Evolutionary conservation across 441 rosid species (phyloP).

Genomic region (Eutrema salsugineum): DNA sequence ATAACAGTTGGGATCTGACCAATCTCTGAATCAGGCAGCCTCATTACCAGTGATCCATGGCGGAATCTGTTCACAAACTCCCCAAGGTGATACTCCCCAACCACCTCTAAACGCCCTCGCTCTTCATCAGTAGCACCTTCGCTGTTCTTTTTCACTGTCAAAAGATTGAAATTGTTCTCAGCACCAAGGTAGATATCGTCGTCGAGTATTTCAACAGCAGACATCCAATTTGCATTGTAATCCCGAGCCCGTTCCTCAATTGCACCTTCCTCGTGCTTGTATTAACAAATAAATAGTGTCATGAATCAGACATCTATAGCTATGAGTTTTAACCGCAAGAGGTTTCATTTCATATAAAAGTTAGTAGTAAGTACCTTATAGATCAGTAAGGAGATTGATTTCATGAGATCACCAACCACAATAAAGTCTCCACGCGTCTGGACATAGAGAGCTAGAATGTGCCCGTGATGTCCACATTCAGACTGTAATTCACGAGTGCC

Average conservation of each 20-base stretch:
- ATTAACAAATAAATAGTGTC: not conserved
- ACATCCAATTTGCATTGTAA: conserved; percentile 98
- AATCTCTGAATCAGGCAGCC: conserved; percentile 90
- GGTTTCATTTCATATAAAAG: not conserved
- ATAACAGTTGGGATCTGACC: conserved; percentile 93
- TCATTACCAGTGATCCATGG: conserved; percentile 97
- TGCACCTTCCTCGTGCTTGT: conserved; percentile 98
- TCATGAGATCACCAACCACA: conserved; percentile 98
- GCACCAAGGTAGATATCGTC: conserved; percentile 95
- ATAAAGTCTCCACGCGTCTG: conserved; percentile 99
- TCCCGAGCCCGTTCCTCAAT: conserved; percentile 98
- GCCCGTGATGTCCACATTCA: conserved; percentile 99
- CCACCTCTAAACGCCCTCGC: conserved; percentile 91
- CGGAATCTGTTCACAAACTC: conserved; percentile 88
- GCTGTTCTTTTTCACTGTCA: conserved; percentile 91
- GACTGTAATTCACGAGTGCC: conserved; percentile 88
- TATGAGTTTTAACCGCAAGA: not conserved
- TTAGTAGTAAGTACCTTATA: conserved; percentile 65
- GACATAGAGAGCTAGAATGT: conserved; percentile 94
- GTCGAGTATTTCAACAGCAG: conserved; percentile 97
- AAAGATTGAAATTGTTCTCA: conserved; percentile 84
- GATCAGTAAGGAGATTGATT: conserved; percentile 86
- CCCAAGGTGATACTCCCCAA: conserved; percentile 96
- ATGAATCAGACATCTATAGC: conserved; percentile 1
- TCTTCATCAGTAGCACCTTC: conserved; percentile 99